phyloP scores from a whole-genome alignment of 2,329 filamentous ascomycete genomes.

The Aquanectria penicillioides region DNA sequence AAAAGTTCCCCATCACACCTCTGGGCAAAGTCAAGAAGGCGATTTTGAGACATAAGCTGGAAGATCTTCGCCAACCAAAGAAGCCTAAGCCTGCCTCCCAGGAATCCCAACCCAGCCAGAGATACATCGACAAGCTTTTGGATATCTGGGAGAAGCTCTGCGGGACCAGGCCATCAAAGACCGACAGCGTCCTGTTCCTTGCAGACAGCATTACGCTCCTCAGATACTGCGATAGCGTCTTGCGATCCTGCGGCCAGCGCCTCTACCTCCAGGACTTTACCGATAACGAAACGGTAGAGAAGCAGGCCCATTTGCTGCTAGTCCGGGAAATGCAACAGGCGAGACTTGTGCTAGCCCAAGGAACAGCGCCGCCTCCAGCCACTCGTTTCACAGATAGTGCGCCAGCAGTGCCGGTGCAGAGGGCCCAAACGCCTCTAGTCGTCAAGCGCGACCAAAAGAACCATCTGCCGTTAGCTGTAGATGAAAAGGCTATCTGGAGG shows the following conservation, averaged over 20 bases:
- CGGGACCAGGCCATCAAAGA: constrained; percentile 38
- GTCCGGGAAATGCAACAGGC: constrained; percentile 32
- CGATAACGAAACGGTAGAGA: constrained; percentile 44
- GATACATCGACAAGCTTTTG: constrained; percentile 32
- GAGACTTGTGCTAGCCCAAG: constrained; percentile 19
- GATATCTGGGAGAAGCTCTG: constrained; percentile 45
- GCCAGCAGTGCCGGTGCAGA: background rate
- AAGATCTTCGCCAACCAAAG: constrained; percentile 19
- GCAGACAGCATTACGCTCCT: constrained; percentile 51
- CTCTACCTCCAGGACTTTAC: constrained; percentile 50
- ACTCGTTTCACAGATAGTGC: background rate
- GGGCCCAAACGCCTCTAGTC: background rate
- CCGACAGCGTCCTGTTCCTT: constrained; percentile 42
- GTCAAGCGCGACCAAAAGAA: background rate
- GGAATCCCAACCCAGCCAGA: background rate
- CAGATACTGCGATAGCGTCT: constrained; percentile 48
- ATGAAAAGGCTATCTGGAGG: constrained; percentile 14
- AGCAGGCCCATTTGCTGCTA: constrained; percentile 43
- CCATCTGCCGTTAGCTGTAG: constrained; percentile 1
- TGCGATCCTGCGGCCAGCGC: constrained; percentile 38
- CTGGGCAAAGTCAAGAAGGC: constrained; percentile 58
- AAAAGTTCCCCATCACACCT: constrained; percentile 52
- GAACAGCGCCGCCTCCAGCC: background rate
- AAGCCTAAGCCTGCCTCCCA: background rate
- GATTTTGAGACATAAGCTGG: constrained; percentile 42